These are phyloP conservation scores for Nitzschia inconspicua DNA, from an alignment of 108 stramenopile species.

Conservation along the genomic window DNA sequence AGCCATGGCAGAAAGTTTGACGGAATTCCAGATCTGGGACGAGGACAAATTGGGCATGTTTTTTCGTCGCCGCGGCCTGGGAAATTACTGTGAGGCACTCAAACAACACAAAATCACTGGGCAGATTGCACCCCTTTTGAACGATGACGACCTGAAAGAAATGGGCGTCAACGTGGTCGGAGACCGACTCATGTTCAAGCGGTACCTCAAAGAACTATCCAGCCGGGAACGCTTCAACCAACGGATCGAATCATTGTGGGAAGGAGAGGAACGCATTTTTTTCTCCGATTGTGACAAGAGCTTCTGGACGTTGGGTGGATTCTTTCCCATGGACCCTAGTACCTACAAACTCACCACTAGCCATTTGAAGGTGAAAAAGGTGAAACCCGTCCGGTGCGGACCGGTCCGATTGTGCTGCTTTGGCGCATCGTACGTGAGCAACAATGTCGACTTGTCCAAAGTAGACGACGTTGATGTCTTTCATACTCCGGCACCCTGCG, in stretches of 20 bases:
- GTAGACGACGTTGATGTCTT: slow-evolving; percentile 49
- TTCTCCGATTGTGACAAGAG: slow-evolving; percentile 14
- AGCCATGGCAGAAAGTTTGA: too few relatives aligned
- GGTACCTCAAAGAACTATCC: slow-evolving; percentile 17
- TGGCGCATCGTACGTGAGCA: slow-evolving; percentile 16
- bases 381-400: slow-evolving; percentile 34
- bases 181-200: slow-evolving; percentile 39
- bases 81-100: slow-evolving; percentile 26
- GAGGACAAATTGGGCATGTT: slow-evolving; percentile 13
- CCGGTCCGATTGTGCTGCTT: slow-evolving; percentile 44
- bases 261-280: slow-evolving; percentile 45
- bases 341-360: slow-evolving; percentile 37
- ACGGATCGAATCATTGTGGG: slow-evolving; percentile 33
- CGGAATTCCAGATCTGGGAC: slow-evolving; percentile 23
- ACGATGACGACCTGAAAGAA: slow-evolving; percentile 40
- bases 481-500: slow-evolving; percentile 41
- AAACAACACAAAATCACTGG: slow-evolving; percentile 48
- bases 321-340: slow-evolving; percentile 39
- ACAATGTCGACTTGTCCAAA: slow-evolving; percentile 49
- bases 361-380: slow-evolving; percentile 40
- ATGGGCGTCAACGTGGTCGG: slow-evolving; percentile 49
- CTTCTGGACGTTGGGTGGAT: slow-evolving; percentile 34
- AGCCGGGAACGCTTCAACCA: slow-evolving; percentile 26
- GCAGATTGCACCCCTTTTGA: slow-evolving; percentile 30
- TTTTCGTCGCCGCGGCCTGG: slow-evolving; percentile 30